Evolutionary conservation across 768 basidiomycete genomes (phyloP).

Genomic region (Candolleomyces eurysporus): DNA sequence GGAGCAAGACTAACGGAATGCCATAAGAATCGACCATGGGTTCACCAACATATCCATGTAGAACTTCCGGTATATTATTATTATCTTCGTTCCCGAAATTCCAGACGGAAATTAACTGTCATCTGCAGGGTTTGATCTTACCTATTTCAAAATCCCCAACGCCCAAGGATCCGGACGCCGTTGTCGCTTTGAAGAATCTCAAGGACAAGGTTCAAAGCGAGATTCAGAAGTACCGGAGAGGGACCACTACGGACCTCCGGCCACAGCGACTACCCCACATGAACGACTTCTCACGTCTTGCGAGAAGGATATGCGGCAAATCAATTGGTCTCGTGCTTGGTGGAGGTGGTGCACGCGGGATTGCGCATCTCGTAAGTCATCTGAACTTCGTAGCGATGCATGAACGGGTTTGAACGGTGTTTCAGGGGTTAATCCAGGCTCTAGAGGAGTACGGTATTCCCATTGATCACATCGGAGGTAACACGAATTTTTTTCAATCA

Average conservation of each 20-base stretch:
- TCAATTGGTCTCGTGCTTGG: conserved; percentile 94
- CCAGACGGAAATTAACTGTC: conserved; percentile 9
- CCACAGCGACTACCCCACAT: conserved; percentile 78
- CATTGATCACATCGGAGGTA: conserved; percentile 89
- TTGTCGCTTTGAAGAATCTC: conserved; percentile 87
- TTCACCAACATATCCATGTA: conserved; percentile 94
- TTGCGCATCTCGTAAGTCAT: conserved; percentile 37
- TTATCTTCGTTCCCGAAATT: neutral
- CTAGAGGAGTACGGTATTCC: conserved; percentile 91
- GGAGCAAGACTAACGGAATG: conserved; percentile 4
- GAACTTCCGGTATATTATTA: conserved; percentile 64
- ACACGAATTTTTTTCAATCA: conserved; percentile 9
- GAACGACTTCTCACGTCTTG: conserved; percentile 91
- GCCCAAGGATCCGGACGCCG: conserved; percentile 85
- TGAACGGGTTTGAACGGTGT: conserved; percentile 7
- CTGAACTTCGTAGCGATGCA: neutral
- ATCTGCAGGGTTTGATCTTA: conserved; percentile 64
- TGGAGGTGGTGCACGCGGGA: conserved; percentile 92
- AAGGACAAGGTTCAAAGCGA: conserved; percentile 88
- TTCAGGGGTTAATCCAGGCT: conserved; percentile 87
- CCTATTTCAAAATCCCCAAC: conserved; percentile 56
- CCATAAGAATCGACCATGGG: conserved; percentile 86
- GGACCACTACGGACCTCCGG: conserved; percentile 55
- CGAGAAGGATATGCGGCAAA: conserved; percentile 87
- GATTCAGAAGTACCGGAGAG: conserved; percentile 78